Base-by-base conservation (phyloP, 352 stramenopile species). In the Pythium biforme region DNA sequence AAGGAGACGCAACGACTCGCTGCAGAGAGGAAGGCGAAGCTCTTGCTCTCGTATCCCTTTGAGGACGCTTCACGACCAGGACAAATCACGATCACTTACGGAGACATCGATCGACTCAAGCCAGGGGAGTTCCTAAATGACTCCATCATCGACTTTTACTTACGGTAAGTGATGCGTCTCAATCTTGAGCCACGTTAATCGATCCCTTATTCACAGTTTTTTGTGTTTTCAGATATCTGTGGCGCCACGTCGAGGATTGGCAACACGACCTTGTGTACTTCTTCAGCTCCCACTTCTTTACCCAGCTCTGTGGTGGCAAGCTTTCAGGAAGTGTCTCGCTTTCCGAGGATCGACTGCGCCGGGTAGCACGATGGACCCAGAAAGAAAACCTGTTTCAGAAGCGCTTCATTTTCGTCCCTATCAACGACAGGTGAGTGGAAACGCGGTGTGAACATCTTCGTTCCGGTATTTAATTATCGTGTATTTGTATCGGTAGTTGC, bases 261-360 rank as follows among this genome's bases (percentile, higher is more conserved):
- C 81, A 91, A 40, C 71, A 83, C 53, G 57, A 88, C 23, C 59
- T 78, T 45, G 79, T 92, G 26, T 94, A 98, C 62, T 94, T 98
- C 60, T 99, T 98, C 68, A 97, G 89, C 22, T 97, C 93, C 14
- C 93, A 98, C 70, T 99, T 99, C 57, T 98, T 96, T 75, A 95
- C 94, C 25, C 96, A 93, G 26, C 66, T 99, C 11, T 77, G 83
- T 56, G 77, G 90, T 22, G 72, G 88, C 23, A 64, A 55, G 20
- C 27, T 68, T 8, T 62, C 53, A 2, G 55, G 58, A 72, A 51
- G 65, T 68, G 23, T 64, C 20, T 41, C 52, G 8, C 10, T 64
- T 7, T 40, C 74, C 1, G 72, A 84, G 41, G 77, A 88, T 50
- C 76, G 79, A 20, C 81, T 88, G 46, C 64, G 69, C 8, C 72